These are phyloP conservation scores for Fragaria iinumae DNA, from an alignment of 306 rosid genomes.

Conservation along the genomic window DNA sequence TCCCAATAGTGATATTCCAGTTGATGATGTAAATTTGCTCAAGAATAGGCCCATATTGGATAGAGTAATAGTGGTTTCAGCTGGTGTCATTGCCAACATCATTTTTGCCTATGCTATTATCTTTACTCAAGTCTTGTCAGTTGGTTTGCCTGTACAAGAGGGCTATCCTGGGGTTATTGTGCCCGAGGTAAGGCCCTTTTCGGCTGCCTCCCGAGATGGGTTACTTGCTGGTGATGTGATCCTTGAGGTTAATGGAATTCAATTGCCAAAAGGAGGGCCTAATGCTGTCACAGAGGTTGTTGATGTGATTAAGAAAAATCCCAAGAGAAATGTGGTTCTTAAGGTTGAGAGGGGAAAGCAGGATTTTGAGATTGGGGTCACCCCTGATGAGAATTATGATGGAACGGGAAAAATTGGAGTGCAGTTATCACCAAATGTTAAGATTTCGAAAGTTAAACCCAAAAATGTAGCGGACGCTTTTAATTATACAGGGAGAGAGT, in stretches of 20 bases:
- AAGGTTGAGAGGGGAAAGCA: conserved; percentile 68
- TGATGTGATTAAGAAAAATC: conserved; percentile 62
- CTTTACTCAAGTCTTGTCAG: conserved; percentile 77
- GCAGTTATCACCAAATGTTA: conserved; percentile 81
- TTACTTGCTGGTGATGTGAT: conserved; percentile 84
- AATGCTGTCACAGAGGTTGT: conserved; percentile 71
- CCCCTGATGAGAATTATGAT: conserved; percentile 83
- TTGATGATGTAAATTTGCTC: conserved; percentile 76
- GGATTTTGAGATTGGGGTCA: conserved; percentile 62
- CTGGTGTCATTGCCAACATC: conserved; percentile 94
- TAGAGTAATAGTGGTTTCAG: conserved; percentile 84
- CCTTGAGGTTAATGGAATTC: conserved; percentile 66
- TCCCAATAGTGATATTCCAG: conserved; percentile 87
- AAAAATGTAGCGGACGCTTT: conserved; percentile 52
- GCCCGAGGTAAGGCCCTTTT: conserved; percentile 76
- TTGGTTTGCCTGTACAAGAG: conserved; percentile 95
- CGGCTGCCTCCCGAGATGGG: conserved; percentile 93
- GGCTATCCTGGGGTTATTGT: conserved; percentile 86
- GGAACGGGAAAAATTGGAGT: conserved; percentile 98
- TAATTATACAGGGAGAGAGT: conserved; percentile 61
- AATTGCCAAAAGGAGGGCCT: conserved; percentile 65
- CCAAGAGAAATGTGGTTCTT: conserved; percentile 66
- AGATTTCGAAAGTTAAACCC: conserved; percentile 58
- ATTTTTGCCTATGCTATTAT: conserved; percentile 77
- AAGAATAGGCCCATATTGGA: conserved; percentile 95